phyloP scores from a whole-genome alignment of 169 alveolate species.

The Plasmodium inui region DNA sequence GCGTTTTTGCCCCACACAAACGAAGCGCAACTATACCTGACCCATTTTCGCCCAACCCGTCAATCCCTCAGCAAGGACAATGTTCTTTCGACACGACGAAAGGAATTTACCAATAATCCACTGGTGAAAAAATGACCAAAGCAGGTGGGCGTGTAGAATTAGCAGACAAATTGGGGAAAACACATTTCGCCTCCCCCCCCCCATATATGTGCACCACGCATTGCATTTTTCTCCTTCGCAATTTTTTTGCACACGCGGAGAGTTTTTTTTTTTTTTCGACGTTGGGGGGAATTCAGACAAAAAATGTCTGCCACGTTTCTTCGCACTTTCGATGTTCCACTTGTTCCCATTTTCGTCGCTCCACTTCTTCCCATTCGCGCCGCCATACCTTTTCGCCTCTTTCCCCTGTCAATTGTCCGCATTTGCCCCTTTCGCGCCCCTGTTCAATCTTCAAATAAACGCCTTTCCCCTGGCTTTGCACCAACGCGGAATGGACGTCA shows the following conservation, averaged over 20 bases:
- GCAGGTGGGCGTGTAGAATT: neutral
- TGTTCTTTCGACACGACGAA: neutral
- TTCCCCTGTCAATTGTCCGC: neutral
- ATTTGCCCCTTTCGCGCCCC: neutral
- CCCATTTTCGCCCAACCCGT: neutral
- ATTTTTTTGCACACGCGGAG: conserved; percentile 1
- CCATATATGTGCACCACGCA: neutral
- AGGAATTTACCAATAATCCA: neutral
- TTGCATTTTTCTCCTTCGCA: neutral
- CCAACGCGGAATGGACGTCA: neutral
- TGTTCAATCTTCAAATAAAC: neutral
- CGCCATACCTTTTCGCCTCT: neutral
- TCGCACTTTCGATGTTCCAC: neutral
- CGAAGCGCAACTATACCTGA: neutral
- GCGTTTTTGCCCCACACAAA: neutral
- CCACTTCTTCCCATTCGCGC: neutral
- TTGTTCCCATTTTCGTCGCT: neutral
- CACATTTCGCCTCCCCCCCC: neutral
- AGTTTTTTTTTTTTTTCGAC: neutral
- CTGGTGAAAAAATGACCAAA: neutral
- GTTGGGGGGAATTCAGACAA: neutral
- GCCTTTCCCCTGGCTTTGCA: neutral
- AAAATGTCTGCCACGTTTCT: neutral
- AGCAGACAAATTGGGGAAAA: neutral
- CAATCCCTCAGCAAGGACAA: neutral